A percentile compares a stretch with the other conserved stretches of the same genome.
Conservation (phyloP, 768 basidiomycete genomes). For the Termitomyces sp. region DNA sequence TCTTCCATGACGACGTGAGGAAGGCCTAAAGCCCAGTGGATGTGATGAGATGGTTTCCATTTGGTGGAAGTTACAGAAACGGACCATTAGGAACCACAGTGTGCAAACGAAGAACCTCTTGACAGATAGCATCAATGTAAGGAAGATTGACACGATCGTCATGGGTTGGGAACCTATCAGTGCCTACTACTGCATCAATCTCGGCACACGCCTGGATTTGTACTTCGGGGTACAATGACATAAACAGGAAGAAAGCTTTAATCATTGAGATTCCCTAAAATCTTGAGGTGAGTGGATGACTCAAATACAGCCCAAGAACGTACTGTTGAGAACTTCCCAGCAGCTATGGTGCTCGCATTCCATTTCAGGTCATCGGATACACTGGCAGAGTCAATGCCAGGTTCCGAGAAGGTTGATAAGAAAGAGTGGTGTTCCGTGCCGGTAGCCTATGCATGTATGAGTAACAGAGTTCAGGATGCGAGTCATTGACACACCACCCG, state of each 20-base stretch:
- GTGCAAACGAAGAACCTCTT: conserved; percentile 18
- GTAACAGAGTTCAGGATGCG: neutral
- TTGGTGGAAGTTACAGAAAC: neutral
- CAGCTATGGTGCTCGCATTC: neutral
- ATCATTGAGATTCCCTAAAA: neutral
- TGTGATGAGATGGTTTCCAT: neutral
- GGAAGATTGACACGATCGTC: conserved; percentile 21
- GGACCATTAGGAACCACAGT: conserved; percentile 1
- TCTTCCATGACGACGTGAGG: conserved; percentile 26
- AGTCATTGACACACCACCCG: neutral
- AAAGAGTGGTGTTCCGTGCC: neutral
- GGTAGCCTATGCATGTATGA: neutral
- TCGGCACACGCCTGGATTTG: conserved; percentile 23
- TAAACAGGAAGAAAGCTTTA: conserved; percentile 26
- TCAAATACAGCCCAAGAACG: neutral
- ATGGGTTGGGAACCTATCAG: conserved; percentile 22
- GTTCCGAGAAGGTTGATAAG: neutral
- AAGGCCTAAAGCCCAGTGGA: conserved; percentile 17
- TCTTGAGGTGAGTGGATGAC: neutral
- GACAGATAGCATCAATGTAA: conserved; percentile 23
- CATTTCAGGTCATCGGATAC: conserved; percentile 1
- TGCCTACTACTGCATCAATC: conserved; percentile 22
- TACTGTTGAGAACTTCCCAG: neutral
- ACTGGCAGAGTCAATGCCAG: neutral
- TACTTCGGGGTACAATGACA: conserved; percentile 25